These are phyloP conservation scores for Saposhnikovia divaricata DNA, from an alignment of 129 eudicot genomes.

Conservation along the genomic window DNA sequence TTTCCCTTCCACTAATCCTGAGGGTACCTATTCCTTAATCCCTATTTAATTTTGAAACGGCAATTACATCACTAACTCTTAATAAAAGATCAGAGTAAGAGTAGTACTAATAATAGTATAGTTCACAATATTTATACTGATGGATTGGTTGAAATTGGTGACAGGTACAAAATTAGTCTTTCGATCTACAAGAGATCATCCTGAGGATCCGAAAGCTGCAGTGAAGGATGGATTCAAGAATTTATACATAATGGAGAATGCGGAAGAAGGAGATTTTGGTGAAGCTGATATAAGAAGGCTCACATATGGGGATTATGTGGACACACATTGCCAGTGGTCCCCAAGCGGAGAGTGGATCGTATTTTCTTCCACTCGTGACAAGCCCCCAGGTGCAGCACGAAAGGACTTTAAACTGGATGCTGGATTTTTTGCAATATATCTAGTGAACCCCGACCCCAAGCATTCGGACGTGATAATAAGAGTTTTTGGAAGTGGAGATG, in stretches of 20 bases:
- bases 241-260: slow-evolving; percentile 2
- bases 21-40: neutral
- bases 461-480: neutral
- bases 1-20: slow-evolving; percentile 2
- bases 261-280: neutral
- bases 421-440: slow-evolving; percentile 5
- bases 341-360: neutral
- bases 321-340: slow-evolving; percentile 4
- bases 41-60: neutral
- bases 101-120: neutral
- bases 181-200: slow-evolving; percentile 3
- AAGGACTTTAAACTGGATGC: neutral
- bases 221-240: neutral
- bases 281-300: neutral
- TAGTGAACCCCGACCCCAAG: neutral
- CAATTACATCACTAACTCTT: neutral
- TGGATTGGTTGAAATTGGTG: neutral
- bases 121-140: neutral
- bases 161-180: slow-evolving; percentile 4
- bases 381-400: neutral
- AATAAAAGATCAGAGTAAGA: too few relatives aligned
- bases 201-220: neutral
- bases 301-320: neutral
- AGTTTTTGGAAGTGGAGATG: slow-evolving; percentile 8
- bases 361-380: neutral